These are phyloP conservation scores for Pseudogymnoascus sp. DNA, from an alignment of 2,329 filamentous ascomycete genomes.

Conservation along the genomic window DNA sequence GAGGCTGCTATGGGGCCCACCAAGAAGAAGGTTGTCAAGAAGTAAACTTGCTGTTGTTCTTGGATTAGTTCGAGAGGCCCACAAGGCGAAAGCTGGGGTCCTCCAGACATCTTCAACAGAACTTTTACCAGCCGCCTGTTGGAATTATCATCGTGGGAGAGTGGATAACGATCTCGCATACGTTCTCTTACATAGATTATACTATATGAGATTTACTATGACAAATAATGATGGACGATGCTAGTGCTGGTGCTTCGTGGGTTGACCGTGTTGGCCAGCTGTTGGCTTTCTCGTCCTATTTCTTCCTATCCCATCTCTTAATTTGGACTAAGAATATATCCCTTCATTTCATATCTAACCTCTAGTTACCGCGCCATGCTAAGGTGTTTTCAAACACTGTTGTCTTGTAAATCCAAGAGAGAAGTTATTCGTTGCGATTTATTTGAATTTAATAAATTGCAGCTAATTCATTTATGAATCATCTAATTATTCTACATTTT, in stretches of 20 bases:
- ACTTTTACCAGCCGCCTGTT: neutral
- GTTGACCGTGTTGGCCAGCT: neutral
- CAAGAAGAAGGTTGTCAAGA: slow-evolving; percentile 25
- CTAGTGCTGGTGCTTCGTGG: neutral
- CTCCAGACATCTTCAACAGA: neutral
- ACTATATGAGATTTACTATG: slow-evolving; percentile 11
- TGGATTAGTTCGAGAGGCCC: neutral
- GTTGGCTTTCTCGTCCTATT: neutral
- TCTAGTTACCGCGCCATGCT: neutral
- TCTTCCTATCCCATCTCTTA: neutral
- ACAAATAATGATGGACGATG: neutral
- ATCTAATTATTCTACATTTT: neutral
- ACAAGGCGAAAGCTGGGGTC: neutral
- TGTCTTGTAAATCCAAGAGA: neutral
- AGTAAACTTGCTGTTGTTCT: slow-evolving; percentile 17
- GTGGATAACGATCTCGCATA: slow-evolving; percentile 7
- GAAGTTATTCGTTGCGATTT: neutral
- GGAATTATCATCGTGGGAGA: neutral
- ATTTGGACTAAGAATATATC: neutral
- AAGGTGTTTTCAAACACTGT: neutral
- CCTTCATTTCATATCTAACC: neutral
- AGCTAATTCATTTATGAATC: neutral
- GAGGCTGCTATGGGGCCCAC: slow-evolving; percentile 29
- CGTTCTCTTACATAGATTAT: slow-evolving; percentile 12
- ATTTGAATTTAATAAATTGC: neutral